These are phyloP conservation scores for Physcomitrellopsis africana DNA, from an alignment of 225 moss, liverwort and hornwort genomes.

Conservation along the genomic window DNA sequence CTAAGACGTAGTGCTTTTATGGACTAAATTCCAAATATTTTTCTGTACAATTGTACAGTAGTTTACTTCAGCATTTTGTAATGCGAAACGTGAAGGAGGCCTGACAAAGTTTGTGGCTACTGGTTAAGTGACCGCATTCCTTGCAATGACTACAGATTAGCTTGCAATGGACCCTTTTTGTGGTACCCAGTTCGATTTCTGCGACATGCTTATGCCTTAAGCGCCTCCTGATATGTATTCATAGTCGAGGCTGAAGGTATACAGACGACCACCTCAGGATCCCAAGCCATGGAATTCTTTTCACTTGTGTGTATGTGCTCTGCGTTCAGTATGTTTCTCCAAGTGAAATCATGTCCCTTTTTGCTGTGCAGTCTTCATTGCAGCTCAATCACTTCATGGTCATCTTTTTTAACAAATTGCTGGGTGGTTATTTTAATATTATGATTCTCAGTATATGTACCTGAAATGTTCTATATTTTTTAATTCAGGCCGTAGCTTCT, in stretches of 20 bases:
- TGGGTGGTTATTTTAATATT: background rate
- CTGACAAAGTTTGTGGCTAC: background rate
- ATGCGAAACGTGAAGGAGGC: background rate
- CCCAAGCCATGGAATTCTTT: background rate
- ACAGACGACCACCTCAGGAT: background rate
- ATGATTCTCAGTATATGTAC: background rate
- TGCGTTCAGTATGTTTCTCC: background rate
- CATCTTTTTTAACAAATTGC: background rate
- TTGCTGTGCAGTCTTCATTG: background rate
- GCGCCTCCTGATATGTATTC: conserved; percentile 24
- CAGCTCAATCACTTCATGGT: background rate
- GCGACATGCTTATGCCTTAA: conserved; percentile 37
- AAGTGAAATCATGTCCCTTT: background rate
- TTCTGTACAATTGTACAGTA: too few relatives aligned
- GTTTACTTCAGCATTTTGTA: background rate
- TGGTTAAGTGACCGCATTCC: conserved; percentile 13
- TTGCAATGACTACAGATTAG: conserved; percentile 24
- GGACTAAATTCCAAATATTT: too few relatives aligned
- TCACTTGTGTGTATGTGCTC: background rate
- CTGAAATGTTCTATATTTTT: background rate
- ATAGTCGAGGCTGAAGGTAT: conserved; percentile 39
- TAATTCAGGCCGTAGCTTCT: conserved; percentile 31
- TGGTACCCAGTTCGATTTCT: conserved; percentile 31
- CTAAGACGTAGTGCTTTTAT: too few relatives aligned
- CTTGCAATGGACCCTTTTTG: conserved; percentile 37